Percentiles rank a stretch among this genome's conserved stretches.
Evolutionary conservation across 2,329 filamentous ascomycete genomes (phyloP).

Genomic region (Botrytis fragariae): DNA sequence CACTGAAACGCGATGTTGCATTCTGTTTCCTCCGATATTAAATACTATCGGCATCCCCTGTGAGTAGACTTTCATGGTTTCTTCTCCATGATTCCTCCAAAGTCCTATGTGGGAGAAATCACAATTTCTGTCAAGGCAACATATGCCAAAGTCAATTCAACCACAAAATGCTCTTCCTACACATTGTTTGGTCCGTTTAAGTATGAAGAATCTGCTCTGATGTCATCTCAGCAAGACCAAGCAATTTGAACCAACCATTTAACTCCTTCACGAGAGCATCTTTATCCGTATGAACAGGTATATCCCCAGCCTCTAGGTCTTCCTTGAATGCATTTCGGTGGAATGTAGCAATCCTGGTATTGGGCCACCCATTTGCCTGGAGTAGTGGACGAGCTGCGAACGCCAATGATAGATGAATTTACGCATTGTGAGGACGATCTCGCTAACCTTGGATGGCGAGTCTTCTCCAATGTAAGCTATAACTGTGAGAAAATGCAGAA

Average conservation of each 20-base stretch:
- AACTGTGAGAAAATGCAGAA: neutral
- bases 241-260: neutral
- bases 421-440: neutral
- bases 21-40: neutral
- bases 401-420: neutral
- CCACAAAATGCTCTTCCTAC: neutral
- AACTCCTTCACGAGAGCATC: neutral
- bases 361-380: neutral
- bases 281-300: neutral
- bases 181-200: neutral
- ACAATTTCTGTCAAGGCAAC: neutral
- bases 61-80: neutral
- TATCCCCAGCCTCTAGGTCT: neutral
- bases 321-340: neutral
- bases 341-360: neutral
- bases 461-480: neutral
- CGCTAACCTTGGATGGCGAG: neutral
- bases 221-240: neutral
- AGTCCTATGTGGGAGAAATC: neutral
- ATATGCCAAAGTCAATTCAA: neutral
- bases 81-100: neutral
- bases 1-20: neutral
- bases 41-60: neutral
- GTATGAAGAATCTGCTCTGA: neutral
- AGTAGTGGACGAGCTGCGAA: neutral